Percentiles rank a stretch among this genome's conserved stretches.
These are phyloP conservation scores for Penicillium odoratum DNA, from an alignment of 495 filamentous ascomycete genomes.

Conservation along the genomic window DNA sequence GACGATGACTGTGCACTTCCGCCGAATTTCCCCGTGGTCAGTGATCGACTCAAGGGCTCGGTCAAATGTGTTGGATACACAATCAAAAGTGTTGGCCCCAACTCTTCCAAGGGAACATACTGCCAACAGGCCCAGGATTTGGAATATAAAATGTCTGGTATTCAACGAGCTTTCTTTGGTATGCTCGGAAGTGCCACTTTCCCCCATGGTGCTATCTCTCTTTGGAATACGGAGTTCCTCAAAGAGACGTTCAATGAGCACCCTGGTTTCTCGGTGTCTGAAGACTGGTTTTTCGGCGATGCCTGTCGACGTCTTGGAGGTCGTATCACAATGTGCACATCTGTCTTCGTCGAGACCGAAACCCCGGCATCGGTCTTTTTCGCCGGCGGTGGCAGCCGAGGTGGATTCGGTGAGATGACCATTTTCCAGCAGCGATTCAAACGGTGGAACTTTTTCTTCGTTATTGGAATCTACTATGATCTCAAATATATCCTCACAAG, in stretches of 20 bases:
- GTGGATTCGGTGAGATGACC: constrained; percentile 54
- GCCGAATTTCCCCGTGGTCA: constrained; percentile 42
- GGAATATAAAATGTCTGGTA: constrained; percentile 46
- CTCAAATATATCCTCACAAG: constrained; percentile 44
- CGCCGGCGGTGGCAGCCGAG: constrained; percentile 35
- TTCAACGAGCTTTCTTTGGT: constrained; percentile 41
- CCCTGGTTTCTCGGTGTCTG: constrained; percentile 45
- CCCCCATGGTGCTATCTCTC: constrained; percentile 44
- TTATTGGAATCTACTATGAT: constrained; percentile 49
- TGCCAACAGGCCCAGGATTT: constrained; percentile 49
- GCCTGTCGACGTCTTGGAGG: constrained; percentile 44
- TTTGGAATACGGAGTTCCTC: constrained; percentile 45
- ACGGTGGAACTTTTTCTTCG: constrained; percentile 55
- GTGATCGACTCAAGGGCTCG: constrained; percentile 35
- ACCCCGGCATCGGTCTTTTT: constrained; percentile 45
- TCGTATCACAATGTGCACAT: constrained; percentile 49
- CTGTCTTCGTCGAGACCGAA: constrained; percentile 50
- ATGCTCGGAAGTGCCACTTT: constrained; percentile 44
- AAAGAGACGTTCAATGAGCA: constrained; percentile 44
- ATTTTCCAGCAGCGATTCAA: constrained; percentile 50
- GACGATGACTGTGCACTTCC: constrained; percentile 51
- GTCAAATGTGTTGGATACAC: constrained; percentile 47
- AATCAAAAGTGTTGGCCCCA: constrained; percentile 40
- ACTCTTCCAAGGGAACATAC: constrained; percentile 32
- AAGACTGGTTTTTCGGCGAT: constrained; percentile 51